Base-by-base conservation (phyloP, 352 stramenopile genomes). In the Phytophthora pisi region DNA sequence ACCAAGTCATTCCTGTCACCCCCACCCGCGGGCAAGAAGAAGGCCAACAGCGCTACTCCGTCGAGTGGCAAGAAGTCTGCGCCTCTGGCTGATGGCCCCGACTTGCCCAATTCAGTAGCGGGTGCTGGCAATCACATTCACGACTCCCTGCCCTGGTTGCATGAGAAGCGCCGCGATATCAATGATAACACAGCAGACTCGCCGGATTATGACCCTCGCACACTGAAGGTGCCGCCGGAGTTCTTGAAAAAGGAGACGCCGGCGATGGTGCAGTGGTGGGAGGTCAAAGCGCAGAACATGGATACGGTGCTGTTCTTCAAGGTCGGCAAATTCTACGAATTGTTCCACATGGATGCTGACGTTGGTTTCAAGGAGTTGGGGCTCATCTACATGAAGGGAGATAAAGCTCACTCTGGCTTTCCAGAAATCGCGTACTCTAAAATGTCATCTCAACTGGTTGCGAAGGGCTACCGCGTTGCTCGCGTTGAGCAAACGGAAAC, bases 271-370 rank as follows among this genome's bases (percentile, higher is more conserved):
- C 97, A 99, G 75, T 99, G 98, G 98, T 99, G 97, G 98, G 81
- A 97, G 52, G 89, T 99, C 61, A 99, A 99, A 77, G 62, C 89
- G 5, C 81, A 93, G 40, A 98, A 99, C 72, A 97, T 98, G 82
- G 98, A 99, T 77, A 99, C 95, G 2, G 86, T 99, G 2, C 78
- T 99, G 1, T 98, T 99, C 57, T 99, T 99, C 84, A 99, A 99
- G 75, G 98, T 97, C 34, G 96, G 96, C 54, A 98, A 98, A 76
- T 98, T 99, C 59, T 98, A 98, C 75, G 96, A 98, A 77, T 72
- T 97, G 26, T 96, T 95, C 61, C 98, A 99, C 82, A 98, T 98
- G 90, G 98, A 99, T 75, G 97, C 98, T 0, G 98, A 99, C 75
- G 81, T 99, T 24, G 97, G 92, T 43, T 98, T 99, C 49, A 90